Evolutionary conservation across 495 filamentous ascomycete genomes (phyloP).

Genomic region (Neurospora tetrasperma): DNA sequence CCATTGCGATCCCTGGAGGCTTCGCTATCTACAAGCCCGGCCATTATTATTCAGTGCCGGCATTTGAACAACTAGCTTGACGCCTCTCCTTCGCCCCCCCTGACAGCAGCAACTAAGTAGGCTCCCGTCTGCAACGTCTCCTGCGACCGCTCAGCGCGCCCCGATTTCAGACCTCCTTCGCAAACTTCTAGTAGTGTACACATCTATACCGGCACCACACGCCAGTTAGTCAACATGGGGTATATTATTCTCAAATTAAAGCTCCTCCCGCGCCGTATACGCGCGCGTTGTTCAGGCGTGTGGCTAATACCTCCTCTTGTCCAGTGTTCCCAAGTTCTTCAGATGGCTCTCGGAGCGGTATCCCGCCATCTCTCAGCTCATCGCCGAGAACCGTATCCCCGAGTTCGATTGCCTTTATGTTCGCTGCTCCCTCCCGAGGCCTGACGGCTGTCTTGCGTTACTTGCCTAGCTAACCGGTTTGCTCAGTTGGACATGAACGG

Average conservation of each 20-base stretch:
- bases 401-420: slow-evolving; percentile 97
- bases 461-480: slow-evolving; percentile 14
- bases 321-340: slow-evolving; percentile 91
- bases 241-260: slow-evolving; percentile 1
- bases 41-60: slow-evolving; percentile 29
- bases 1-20: background rate
- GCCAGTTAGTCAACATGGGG: slow-evolving; percentile 17
- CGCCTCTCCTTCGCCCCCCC: background rate
- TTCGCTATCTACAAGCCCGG: slow-evolving; percentile 17
- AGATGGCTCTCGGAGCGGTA: slow-evolving; percentile 98
- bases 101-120: background rate
- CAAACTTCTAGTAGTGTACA: background rate
- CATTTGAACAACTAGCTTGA: slow-evolving; percentile 7
- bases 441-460: background rate
- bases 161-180: background rate
- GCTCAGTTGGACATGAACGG: slow-evolving; percentile 92
- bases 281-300: background rate
- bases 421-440: slow-evolving; percentile 17
- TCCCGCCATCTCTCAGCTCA: slow-evolving; percentile 95
- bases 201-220: background rate
- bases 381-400: slow-evolving; percentile 97
- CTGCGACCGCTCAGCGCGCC: background rate
- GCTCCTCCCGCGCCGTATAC: background rate
- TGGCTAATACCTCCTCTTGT: slow-evolving; percentile 18
- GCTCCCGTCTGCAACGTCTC: background rate